phyloP scores from a whole-genome alignment of 2,329 filamentous ascomycete species.

The Hypoxylon sp. region DNA sequence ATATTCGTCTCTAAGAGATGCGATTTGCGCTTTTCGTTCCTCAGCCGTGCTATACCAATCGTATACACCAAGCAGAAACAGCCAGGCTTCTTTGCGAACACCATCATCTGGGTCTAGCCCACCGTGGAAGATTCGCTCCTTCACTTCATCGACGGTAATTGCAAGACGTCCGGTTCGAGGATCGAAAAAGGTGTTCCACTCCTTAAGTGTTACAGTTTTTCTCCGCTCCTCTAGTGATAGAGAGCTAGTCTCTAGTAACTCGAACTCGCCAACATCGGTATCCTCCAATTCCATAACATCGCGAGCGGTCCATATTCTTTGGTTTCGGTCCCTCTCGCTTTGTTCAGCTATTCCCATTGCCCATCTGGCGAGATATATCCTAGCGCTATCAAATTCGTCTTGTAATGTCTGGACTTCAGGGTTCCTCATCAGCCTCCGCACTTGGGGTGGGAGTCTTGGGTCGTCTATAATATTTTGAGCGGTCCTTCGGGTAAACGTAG shows the following conservation, averaged over 20 bases:
- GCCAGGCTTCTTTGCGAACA: conserved; percentile 95
- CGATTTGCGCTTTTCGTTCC: conserved; percentile 85
- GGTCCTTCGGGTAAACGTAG: conserved; percentile 92
- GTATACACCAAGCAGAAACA: conserved; percentile 91
- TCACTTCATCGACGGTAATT: conserved; percentile 90
- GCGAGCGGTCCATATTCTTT: conserved; percentile 91
- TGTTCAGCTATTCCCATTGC: conserved; percentile 99
- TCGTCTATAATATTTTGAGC: conserved; percentile 94
- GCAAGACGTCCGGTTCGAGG: conserved; percentile 78
- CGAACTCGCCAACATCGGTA: conserved; percentile 95
- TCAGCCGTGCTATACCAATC: conserved; percentile 92
- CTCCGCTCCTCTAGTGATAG: conserved; percentile 83
- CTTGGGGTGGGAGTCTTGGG: conserved; percentile 89
- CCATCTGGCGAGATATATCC: conserved; percentile 95
- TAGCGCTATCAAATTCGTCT: conserved; percentile 96
- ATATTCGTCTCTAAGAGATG: conserved; percentile 92
- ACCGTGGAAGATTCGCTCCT: conserved; percentile 97
- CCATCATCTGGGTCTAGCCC: conserved; percentile 91
- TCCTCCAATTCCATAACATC: conserved; percentile 96
- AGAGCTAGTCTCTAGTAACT: conserved; percentile 84
- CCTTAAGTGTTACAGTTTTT: conserved; percentile 81
- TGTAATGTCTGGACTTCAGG: conserved; percentile 95
- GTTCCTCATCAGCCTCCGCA: conserved; percentile 86
- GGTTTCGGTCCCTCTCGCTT: conserved; percentile 87
- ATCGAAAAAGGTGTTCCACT: conserved; percentile 96